Evolutionary conservation across 2,329 filamentous ascomycete species (phyloP).

Genomic region (Alternaria angustiovoidea): DNA sequence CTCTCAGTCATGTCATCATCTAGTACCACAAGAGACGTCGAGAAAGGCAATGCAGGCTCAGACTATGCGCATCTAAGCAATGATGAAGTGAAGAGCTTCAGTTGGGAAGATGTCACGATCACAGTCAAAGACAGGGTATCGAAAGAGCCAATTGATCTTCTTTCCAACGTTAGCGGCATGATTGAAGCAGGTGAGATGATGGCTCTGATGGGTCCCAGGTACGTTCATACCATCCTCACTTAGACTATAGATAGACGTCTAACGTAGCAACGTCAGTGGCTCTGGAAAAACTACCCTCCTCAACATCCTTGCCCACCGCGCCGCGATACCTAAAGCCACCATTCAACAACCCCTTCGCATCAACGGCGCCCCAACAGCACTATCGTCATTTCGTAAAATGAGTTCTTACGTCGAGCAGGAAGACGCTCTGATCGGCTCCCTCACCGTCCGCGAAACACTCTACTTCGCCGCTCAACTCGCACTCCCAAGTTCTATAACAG

Average conservation of each 20-base stretch:
- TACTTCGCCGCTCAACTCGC: constrained; percentile 77
- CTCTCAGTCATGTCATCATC: constrained; percentile 20
- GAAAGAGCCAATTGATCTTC: constrained; percentile 68
- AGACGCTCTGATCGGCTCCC: constrained; percentile 80
- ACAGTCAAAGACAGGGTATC: constrained; percentile 75
- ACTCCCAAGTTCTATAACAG: constrained; percentile 60
- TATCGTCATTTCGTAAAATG: constrained; percentile 67
- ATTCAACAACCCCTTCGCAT: constrained; percentile 65
- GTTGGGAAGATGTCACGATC: constrained; percentile 73
- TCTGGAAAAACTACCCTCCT: constrained; percentile 85
- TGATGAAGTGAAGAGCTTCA: constrained; percentile 68
- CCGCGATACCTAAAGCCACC: constrained; percentile 61
- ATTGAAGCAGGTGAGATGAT: constrained; percentile 75
- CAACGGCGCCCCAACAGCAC: constrained; percentile 67
- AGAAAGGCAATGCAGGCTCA: constrained; percentile 52
- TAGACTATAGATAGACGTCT: fast-evolving
- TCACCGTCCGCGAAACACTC: constrained; percentile 82
- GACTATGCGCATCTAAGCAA: constrained; percentile 67
- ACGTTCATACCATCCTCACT: not conserved
- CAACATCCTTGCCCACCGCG: constrained; percentile 76
- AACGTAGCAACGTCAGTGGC: constrained; percentile 59
- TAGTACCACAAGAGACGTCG: constrained; percentile 48
- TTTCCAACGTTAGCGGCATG: constrained; percentile 69
- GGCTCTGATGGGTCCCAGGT: constrained; percentile 74
- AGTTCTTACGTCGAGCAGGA: constrained; percentile 88